A percentile compares a stretch with the other conserved stretches of the same genome.
Conservation (phyloP, 2,329 filamentous ascomycete genomes). For the Myriosclerotinia scirpicola region DNA sequence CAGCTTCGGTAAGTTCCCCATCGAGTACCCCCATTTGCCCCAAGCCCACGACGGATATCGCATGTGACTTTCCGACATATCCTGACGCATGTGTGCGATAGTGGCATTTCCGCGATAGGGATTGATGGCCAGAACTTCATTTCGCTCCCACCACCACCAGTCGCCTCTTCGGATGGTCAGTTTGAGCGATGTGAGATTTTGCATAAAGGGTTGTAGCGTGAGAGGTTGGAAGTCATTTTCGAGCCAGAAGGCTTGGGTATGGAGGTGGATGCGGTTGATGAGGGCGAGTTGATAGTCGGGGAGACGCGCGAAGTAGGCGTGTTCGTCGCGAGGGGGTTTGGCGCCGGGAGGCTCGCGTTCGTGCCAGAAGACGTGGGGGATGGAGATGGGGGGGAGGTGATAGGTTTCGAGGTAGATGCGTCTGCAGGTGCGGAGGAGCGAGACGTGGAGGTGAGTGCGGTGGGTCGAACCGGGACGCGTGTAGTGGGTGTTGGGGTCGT, state of each 20-base stretch:
- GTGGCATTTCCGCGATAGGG: constrained; percentile 24
- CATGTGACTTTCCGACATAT: constrained; percentile 21
- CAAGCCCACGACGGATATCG: constrained; percentile 14
- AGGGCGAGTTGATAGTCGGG: constrained; percentile 26
- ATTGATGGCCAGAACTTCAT: constrained; percentile 30
- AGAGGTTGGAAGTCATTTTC: constrained; percentile 24
- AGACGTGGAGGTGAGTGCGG: constrained; percentile 23
- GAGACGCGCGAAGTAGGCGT: constrained; percentile 23
- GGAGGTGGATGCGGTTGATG: constrained; percentile 28
- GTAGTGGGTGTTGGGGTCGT: constrained; percentile 23
- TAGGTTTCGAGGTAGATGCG: constrained; percentile 34
- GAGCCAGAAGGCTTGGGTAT: constrained; percentile 35
- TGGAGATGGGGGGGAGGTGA: constrained; percentile 28
- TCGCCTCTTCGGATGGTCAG: constrained; percentile 35
- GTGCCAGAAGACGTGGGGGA: constrained; percentile 34
- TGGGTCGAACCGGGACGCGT: constrained; percentile 29
- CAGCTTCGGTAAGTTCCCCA: constrained; percentile 26
- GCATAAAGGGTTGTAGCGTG: constrained; percentile 26
- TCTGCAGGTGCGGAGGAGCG: constrained; percentile 33
- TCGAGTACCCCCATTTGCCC: constrained; percentile 30
- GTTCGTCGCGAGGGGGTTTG: constrained; percentile 12
- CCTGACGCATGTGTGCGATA: constrained; percentile 21
- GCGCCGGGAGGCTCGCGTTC: not conserved
- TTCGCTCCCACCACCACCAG: constrained; percentile 36
- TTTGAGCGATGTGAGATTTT: constrained; percentile 29